Evolutionary conservation across 2,329 filamentous ascomycete genomes (phyloP).

Genomic region (Emericellopsis cladophorae): DNA sequence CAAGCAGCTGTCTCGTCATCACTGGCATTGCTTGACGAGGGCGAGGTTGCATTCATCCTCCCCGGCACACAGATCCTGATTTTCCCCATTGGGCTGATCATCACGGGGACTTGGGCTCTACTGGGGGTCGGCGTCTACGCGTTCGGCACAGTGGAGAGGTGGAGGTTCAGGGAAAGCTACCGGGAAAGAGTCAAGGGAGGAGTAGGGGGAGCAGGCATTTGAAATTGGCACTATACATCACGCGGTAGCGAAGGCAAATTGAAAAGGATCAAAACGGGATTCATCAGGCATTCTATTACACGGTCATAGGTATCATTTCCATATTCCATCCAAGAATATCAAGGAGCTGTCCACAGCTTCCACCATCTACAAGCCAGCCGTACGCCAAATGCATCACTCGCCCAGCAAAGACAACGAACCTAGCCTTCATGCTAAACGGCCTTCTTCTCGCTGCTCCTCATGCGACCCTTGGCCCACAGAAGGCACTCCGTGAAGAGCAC

Average conservation of each 20-base stretch:
- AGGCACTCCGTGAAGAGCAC: constrained; percentile 32
- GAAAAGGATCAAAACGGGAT: no score
- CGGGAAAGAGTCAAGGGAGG: constrained; percentile 18
- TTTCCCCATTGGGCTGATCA: constrained; percentile 56
- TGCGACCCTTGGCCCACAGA: constrained; percentile 22
- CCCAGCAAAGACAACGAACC: no score
- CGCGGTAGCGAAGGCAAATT: no score
- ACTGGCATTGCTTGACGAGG: constrained; percentile 30
- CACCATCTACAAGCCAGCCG: no score
- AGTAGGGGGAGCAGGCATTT: not conserved
- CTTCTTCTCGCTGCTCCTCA: constrained; percentile 14
- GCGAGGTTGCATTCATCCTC: constrained; percentile 47
- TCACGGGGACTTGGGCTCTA: constrained; percentile 50
- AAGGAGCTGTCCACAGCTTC: no score
- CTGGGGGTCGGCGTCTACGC: constrained; percentile 45
- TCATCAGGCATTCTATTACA: no score
- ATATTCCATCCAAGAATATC: no score
- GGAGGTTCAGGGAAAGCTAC: constrained; percentile 54
- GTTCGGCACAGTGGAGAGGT: constrained; percentile 53
- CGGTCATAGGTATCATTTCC: no score
- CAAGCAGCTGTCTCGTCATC: constrained; percentile 35
- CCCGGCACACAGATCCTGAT: constrained; percentile 57
- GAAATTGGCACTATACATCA: no score
- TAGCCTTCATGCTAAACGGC: not conserved
- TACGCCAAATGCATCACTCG: no score